Evolutionary conservation across 2,329 filamentous ascomycete species (phyloP), one percentile per base, ranked within the genome.

Genomic region (Paecilomyces variotii): DNA sequence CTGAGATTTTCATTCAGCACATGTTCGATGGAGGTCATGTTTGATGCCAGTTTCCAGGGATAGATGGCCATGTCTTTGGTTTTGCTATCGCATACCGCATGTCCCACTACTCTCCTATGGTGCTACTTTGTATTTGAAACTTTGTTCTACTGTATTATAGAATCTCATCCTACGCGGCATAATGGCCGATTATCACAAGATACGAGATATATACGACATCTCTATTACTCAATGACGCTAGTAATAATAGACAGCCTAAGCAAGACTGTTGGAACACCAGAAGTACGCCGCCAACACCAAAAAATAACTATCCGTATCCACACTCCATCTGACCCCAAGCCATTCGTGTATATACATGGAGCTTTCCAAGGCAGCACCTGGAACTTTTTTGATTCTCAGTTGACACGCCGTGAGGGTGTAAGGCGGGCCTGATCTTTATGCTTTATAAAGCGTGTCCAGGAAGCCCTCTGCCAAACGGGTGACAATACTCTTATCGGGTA

Each of bases 401-500:
- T 19, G 4, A 30, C 35, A 39, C 5, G 19, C 39, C 14, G 32
- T 19, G 12, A n/a, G 12, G n/a, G 12, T 39, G 12, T 11, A 39
- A 39, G 39, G 14, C 39, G 2, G 19, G 19, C n/a, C 39, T 19
- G 39, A 6, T 19, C n/a, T 19, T 6, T 78, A 94, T 60, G 88
- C 87, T 80, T 96, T 96, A 76, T 97, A 97, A 74, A 97, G 72
- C 56, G 94, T 87, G 77, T 97, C 92, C 70, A 97, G 80, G 75
- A 97, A 99, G 0, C 91, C 93, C 65, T 83, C 90, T 1, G 92
- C 93, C 70, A 99, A 77, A 67, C 96, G 90, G 64, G 90, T 90
- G 32, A 99, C 91, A 34, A 99, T 87, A 65, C 89, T 91, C 83
- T 97, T 97, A 73, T 99, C 95, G 1, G 94, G 94, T 74, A 99